These are phyloP conservation scores for Colletotrichum nymphaeae DNA, from an alignment of 2,329 filamentous ascomycete genomes.

Conservation along the genomic window DNA sequence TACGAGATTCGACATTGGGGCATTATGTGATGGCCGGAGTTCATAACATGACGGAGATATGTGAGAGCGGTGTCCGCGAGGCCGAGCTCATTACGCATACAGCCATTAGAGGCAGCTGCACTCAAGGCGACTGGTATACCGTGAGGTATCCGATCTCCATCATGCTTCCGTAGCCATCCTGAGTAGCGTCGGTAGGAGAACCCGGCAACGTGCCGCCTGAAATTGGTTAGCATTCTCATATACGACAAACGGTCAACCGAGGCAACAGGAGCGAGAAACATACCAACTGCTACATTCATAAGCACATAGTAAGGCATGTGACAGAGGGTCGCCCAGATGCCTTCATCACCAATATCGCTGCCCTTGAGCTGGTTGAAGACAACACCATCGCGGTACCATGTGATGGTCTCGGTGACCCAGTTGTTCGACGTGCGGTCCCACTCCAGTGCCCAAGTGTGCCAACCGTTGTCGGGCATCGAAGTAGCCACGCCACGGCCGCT, in stretches of 20 bases:
- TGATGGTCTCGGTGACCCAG: constrained; percentile 61
- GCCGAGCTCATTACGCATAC: background rate
- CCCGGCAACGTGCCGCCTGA: constrained; percentile 49
- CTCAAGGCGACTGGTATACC: constrained; percentile 44
- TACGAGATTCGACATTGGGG: background rate
- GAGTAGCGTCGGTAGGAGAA: constrained; percentile 57
- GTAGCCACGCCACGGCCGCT: constrained; percentile 51
- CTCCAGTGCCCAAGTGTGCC: constrained; percentile 62
- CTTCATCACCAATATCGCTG: constrained; percentile 54
- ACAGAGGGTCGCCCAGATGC: constrained; percentile 61
- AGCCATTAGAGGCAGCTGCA: background rate
- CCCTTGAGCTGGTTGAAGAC: constrained; percentile 58
- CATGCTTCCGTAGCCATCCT: constrained; percentile 57
- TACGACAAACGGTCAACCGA: background rate
- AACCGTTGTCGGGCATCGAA: constrained; percentile 52
- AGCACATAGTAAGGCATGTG: constrained; percentile 64
- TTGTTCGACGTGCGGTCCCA: constrained; percentile 59
- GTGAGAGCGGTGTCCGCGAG: background rate
- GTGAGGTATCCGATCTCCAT: constrained; percentile 66
- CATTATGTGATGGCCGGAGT: background rate
- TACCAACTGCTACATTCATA: constrained; percentile 67
- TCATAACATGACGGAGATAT: background rate
- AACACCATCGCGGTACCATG: constrained; percentile 60
- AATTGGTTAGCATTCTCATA: background rate
- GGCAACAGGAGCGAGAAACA: constrained; percentile 40